phyloP scores from a whole-genome alignment of 2,329 filamentous ascomycete genomes.

The Hypoxylon sp. region DNA sequence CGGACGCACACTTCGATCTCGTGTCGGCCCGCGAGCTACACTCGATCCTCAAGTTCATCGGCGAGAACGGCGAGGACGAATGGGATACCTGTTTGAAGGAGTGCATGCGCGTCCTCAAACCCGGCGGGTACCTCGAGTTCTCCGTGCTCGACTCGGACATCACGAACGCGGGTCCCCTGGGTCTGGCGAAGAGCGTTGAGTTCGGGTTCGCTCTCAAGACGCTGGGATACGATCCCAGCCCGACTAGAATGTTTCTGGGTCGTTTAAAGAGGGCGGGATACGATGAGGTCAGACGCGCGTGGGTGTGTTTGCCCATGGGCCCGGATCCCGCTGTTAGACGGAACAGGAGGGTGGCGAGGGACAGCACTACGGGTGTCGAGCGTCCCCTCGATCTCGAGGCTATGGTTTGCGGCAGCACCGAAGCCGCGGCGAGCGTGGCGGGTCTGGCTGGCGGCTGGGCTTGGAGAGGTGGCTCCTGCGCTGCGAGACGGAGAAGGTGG shows the following conservation, averaged over 20 bases:
- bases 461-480: conserved; percentile 97
- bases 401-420: conserved; percentile 76
- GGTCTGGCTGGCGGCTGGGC: conserved; percentile 89
- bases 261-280: conserved; percentile 84
- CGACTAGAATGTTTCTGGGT: conserved; percentile 84
- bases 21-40: conserved; percentile 91
- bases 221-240: conserved; percentile 88
- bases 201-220: conserved; percentile 93
- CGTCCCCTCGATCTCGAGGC: conserved; percentile 72
- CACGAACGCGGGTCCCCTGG: conserved; percentile 84
- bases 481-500: conserved; percentile 83
- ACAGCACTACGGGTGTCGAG: conserved; percentile 56
- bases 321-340: conserved; percentile 61
- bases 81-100: conserved; percentile 89
- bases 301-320: conserved; percentile 91
- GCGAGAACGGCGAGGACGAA: conserved; percentile 81
- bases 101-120: conserved; percentile 92
- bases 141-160: conserved; percentile 91
- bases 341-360: conserved; percentile 51
- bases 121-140: conserved; percentile 93
- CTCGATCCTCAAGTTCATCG: conserved; percentile 81
- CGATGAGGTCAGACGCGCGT: conserved; percentile 83
- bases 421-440: conserved; percentile 80
- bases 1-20: conserved; percentile 88
- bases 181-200: conserved; percentile 87